Evolutionary conservation across 305 asterid genomes (phyloP).

Genomic region (Rubia balearica): DNA sequence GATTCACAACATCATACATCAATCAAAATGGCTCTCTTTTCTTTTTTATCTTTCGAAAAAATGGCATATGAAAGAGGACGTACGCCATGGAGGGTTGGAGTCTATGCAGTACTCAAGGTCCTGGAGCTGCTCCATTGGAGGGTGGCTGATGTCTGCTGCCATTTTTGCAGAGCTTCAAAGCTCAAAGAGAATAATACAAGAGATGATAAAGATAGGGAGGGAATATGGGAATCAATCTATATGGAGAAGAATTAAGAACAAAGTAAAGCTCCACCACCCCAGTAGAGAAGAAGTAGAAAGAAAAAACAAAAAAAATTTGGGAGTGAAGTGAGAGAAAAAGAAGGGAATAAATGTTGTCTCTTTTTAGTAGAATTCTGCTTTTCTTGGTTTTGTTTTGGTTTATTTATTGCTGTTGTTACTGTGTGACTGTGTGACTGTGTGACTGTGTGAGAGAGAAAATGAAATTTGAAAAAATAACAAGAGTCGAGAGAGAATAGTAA

Average conservation of each 20-base stretch:
- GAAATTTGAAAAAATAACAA: not conserved
- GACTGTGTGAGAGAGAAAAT: slow-evolving; percentile 1
- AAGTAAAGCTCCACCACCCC: slow-evolving; percentile 33
- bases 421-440: slow-evolving; percentile 5
- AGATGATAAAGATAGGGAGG: slow-evolving; percentile 8
- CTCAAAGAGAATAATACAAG: slow-evolving; percentile 10
- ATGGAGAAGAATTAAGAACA: slow-evolving; percentile 27
- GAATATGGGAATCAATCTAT: slow-evolving; percentile 8
- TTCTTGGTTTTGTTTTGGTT: not conserved
- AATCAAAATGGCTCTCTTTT: not conserved
- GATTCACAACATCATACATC: slow-evolving; percentile 10
- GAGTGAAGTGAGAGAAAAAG: not conserved
- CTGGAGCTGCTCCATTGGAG: slow-evolving; percentile 95
- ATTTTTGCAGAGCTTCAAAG: slow-evolving; percentile 23
- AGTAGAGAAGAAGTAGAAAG: slow-evolving; percentile 14
- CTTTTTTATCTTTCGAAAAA: not conserved
- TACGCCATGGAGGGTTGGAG: slow-evolving; percentile 98
- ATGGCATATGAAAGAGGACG: slow-evolving; percentile 19
- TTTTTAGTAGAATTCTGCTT: slow-evolving; percentile 7
- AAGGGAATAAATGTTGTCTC: slow-evolving; percentile 16
- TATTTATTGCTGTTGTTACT: not conserved
- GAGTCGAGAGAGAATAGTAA: slow-evolving; percentile 4
- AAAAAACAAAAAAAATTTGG: not conserved
- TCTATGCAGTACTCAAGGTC: slow-evolving; percentile 99
- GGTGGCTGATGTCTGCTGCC: slow-evolving; percentile 75